Conservation (phyloP, 148 eudicot genomes). For the Heliamphora exappendiculata region DNA sequence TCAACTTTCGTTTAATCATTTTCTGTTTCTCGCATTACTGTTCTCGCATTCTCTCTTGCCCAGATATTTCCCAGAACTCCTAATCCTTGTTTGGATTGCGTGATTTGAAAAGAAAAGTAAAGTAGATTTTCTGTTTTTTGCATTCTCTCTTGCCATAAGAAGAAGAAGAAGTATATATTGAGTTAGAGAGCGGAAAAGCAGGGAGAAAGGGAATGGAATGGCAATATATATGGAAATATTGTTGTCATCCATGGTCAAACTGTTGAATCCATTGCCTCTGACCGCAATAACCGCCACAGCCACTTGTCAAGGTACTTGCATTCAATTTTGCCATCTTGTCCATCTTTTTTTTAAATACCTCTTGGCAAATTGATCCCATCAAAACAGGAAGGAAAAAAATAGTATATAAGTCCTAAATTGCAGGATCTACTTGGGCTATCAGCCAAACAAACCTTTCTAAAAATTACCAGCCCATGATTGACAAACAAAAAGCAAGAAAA, state of each 20-base stretch:
- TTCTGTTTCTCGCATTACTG: not conserved
- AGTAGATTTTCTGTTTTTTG: not conserved
- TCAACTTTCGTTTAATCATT: too few species aligned
- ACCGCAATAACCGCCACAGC: slow-evolving; percentile 6
- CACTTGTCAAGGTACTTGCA: not conserved
- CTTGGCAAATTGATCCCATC: slow-evolving; percentile 5
- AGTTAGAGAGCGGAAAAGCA: not conserved
- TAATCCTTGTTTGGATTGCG: too few species aligned
- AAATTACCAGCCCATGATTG: slow-evolving; percentile 7
- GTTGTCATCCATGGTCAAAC: too few species aligned
- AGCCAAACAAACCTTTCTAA: slow-evolving; percentile 29
- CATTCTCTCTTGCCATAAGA: not conserved
- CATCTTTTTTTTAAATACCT: not conserved
- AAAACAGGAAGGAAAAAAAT: slow-evolving; percentile 12
- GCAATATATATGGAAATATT: too few species aligned
- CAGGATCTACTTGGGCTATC: slow-evolving; percentile 26
- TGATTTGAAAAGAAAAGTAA: too few species aligned
- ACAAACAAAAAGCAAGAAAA: not conserved
- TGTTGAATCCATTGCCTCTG: slow-evolving; percentile 35
- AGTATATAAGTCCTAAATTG: slow-evolving; percentile 21
- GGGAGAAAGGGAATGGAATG: slow-evolving; percentile 23
- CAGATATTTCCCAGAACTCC: too few species aligned
- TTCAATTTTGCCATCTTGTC: not conserved
- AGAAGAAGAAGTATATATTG: not conserved
- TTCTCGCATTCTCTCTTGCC: not conserved